A percentile compares a stretch with the other conserved stretches of the same genome.
Conservation (phyloP, 2,329 filamentous ascomycete genomes). For the Tolypocladium guangdongense region DNA sequence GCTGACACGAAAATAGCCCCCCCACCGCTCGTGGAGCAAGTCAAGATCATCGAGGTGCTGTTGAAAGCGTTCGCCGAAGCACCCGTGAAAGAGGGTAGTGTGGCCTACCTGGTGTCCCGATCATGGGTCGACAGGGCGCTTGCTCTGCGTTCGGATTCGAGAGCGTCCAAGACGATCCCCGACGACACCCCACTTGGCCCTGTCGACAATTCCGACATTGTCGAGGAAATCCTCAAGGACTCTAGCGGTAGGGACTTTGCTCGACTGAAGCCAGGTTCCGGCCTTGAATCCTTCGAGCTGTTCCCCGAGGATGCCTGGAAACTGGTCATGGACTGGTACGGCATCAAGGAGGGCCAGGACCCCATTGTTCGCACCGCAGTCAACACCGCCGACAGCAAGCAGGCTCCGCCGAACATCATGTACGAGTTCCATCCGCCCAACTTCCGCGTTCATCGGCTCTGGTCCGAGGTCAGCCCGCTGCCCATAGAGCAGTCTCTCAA, state of each 20-base stretch:
- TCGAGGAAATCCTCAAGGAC: conserved; percentile 48
- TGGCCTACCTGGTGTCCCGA: conserved; percentile 67
- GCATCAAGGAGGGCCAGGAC: conserved; percentile 55
- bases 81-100: conserved; percentile 57
- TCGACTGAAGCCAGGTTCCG: conserved; percentile 58
- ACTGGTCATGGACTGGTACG: conserved; percentile 72
- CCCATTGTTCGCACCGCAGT: conserved; percentile 68
- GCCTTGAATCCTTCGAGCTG: conserved; percentile 63
- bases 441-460: conserved; percentile 74
- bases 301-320: conserved; percentile 76
- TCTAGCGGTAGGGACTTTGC: conserved; percentile 49
- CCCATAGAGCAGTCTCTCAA: conserved; percentile 48
- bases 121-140: conserved; percentile 69
- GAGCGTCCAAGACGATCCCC: conserved; percentile 47
- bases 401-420: conserved; percentile 49
- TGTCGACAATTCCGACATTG: conserved; percentile 78
- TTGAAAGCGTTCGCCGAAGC: conserved; percentile 38
- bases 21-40: conserved; percentile 46
- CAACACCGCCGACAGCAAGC: conserved; percentile 47
- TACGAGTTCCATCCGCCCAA: conserved; percentile 80
- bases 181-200: conserved; percentile 56
- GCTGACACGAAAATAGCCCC: conserved; percentile 11
- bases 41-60: conserved; percentile 58
- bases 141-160: conserved; percentile 49
- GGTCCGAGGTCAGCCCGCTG: conserved; percentile 46